A percentile compares a stretch with the other conserved stretches of the same genome.
phyloP scores from a whole-genome alignment of 192 early-diverging fungal genomes.

The Backusella mclennaniae region DNA sequence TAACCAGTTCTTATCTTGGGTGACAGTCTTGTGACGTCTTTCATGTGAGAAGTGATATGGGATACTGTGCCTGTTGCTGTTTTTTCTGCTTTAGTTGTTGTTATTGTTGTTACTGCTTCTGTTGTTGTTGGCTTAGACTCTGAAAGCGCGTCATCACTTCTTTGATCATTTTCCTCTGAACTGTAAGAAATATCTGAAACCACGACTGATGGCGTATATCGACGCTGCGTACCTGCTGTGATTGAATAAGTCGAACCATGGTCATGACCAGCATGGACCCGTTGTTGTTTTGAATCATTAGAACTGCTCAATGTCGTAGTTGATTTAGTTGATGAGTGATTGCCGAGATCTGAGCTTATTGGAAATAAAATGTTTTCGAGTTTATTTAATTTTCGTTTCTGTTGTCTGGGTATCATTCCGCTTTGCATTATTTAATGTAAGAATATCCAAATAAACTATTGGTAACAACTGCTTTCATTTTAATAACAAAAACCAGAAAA shows the following conservation, averaged over 20 bases:
- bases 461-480: not conserved
- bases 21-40: constrained; percentile 11
- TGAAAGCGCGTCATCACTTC: constrained; percentile 1
- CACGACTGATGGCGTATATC: not conserved
- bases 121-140: constrained; percentile 3
- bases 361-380: constrained; percentile 2
- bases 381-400: not conserved
- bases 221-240: not conserved
- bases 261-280: not conserved
- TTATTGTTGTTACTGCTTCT: not conserved
- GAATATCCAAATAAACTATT: not conserved
- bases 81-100: not conserved
- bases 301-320: not conserved
- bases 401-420: constrained; percentile 4
- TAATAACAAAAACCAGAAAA: not conserved
- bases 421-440: not conserved
- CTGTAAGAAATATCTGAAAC: constrained; percentile 10
- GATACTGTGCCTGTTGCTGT: not conserved
- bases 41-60: constrained; percentile 10
- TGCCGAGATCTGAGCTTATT: not conserved
- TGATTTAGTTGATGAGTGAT: not conserved
- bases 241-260: not conserved
- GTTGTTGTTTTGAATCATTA: not conserved
- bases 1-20: constrained; percentile 2
- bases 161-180: constrained; percentile 6